These are phyloP conservation scores for Pleurotus salmoneostramineus DNA, from an alignment of 768 basidiomycete species.

Conservation along the genomic window DNA sequence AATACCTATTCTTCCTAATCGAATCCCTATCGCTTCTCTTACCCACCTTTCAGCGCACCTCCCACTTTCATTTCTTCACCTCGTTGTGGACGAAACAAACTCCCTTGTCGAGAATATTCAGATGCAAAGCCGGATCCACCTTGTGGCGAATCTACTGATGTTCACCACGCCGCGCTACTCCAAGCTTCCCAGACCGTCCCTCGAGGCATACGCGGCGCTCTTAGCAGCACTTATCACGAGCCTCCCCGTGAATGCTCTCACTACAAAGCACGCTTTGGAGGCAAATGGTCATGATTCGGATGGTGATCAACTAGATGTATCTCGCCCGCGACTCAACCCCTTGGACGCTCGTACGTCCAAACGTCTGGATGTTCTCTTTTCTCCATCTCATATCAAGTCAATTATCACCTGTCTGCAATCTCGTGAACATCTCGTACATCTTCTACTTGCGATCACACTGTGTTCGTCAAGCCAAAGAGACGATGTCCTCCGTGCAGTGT, in stretches of 20 bases:
- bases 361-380: constrained; percentile 56
- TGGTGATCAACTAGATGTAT: constrained; percentile 29
- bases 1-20: constrained; percentile 76
- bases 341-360: constrained; percentile 60
- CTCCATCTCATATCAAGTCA: constrained; percentile 47
- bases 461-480: constrained; percentile 62
- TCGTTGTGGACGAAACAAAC: constrained; percentile 18
- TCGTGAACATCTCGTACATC: constrained; percentile 46
- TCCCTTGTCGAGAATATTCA: constrained; percentile 24
- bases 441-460: constrained; percentile 52
- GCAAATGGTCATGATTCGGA: constrained; percentile 37
- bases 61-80: constrained; percentile 40
- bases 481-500: constrained; percentile 50
- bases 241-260: constrained; percentile 50
- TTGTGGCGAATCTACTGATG: constrained; percentile 68
- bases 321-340: constrained; percentile 31
- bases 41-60: constrained; percentile 61
- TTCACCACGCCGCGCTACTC: constrained; percentile 64
- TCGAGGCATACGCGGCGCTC: constrained; percentile 53
- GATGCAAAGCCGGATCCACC: constrained; percentile 42
- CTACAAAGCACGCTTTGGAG: constrained; percentile 29
- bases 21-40: constrained; percentile 58
- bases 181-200: constrained; percentile 35
- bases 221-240: constrained; percentile 45
- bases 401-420: constrained; percentile 45